These are phyloP conservation scores for Collybia nuda DNA, from an alignment of 768 basidiomycete genomes.

Conservation along the genomic window DNA sequence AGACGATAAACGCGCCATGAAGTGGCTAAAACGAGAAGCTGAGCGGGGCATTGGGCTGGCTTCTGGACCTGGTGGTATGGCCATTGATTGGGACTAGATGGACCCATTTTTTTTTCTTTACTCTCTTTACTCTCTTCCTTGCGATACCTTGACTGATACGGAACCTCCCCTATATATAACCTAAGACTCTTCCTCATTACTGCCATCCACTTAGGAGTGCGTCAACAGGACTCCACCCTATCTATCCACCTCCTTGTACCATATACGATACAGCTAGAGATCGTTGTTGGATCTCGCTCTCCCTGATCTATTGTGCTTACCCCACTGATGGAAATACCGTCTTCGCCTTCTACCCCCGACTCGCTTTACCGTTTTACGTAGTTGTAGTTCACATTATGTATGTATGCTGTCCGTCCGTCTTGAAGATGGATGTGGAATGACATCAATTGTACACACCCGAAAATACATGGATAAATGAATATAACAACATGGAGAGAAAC, in stretches of 20 bases:
- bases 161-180: neutral
- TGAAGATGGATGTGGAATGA: constrained; percentile 7
- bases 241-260: neutral
- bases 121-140: neutral
- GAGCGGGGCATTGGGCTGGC: constrained; percentile 76
- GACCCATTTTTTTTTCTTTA: neutral
- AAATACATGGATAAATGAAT: constrained; percentile 10
- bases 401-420: constrained; percentile 17
- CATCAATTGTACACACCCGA: neutral
- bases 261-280: neutral
- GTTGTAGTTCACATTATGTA: constrained; percentile 1
- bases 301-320: constrained; percentile 1
- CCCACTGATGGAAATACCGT: neutral
- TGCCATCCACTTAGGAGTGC: neutral
- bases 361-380: neutral
- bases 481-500: constrained; percentile 6
- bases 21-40: constrained; percentile 78
- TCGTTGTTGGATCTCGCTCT: neutral
- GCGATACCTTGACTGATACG: constrained; percentile 5
- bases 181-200: neutral
- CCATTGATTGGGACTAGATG: constrained; percentile 78
- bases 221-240: constrained; percentile 6
- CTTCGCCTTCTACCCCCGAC: neutral
- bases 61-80: constrained; percentile 64
- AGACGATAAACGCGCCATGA: constrained; percentile 78